Conservation (phyloP, 2,329 filamentous ascomycete genomes). For the Colletotrichum caudatum region DNA sequence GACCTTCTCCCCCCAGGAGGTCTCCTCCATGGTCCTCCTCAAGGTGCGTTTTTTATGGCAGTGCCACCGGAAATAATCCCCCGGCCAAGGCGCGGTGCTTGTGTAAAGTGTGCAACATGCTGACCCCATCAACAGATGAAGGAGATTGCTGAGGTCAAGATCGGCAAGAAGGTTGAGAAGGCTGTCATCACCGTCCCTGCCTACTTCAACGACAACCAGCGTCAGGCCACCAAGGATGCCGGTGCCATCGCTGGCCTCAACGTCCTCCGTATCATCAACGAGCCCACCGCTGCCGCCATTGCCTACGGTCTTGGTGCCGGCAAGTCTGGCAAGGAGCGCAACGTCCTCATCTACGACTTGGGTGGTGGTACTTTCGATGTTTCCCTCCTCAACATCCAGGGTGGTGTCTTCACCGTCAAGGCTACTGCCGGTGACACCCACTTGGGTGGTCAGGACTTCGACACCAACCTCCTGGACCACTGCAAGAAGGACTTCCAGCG, state of each 20-base stretch:
- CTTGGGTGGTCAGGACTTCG: slow-evolving; percentile 95
- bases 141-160: slow-evolving; percentile 97
- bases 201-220: slow-evolving; percentile 99
- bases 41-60: slow-evolving; percentile 73
- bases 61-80: neutral
- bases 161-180: slow-evolving; percentile 99
- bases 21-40: slow-evolving; percentile 97
- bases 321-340: slow-evolving; percentile 97
- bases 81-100: neutral
- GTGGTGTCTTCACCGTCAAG: slow-evolving; percentile 99
- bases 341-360: slow-evolving; percentile 99
- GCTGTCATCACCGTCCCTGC: slow-evolving; percentile 98
- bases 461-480: slow-evolving; percentile 94
- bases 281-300: slow-evolving; percentile 97
- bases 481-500: slow-evolving; percentile 95
- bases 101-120: slow-evolving; percentile 1
- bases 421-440: slow-evolving; percentile 98
- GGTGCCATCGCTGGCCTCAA: slow-evolving; percentile 97
- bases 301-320: slow-evolving; percentile 96
- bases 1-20: slow-evolving; percentile 97
- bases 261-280: slow-evolving; percentile 99
- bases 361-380: slow-evolving; percentile 99
- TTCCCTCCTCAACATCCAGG: slow-evolving; percentile 97
- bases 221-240: slow-evolving; percentile 99
- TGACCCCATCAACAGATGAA: slow-evolving; percentile 78